These are phyloP conservation scores for Fusarium nanum DNA, from an alignment of 2,329 filamentous ascomycete genomes.

Conservation along the genomic window DNA sequence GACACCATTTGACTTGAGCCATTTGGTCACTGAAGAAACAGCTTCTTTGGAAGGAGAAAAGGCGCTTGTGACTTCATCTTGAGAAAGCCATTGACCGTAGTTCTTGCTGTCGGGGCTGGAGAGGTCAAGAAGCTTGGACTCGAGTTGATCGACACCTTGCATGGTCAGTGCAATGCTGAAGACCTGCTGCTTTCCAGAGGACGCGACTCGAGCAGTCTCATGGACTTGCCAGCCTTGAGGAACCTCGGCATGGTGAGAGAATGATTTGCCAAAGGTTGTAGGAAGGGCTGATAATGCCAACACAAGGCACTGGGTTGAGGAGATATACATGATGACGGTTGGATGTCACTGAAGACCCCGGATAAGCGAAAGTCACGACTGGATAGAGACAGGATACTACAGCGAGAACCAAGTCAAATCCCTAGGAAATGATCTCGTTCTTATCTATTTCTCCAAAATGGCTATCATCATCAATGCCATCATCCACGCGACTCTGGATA, in stretches of 20 bases:
- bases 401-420: not conserved
- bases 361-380: not conserved
- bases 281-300: conserved; percentile 19
- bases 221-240: conserved; percentile 22
- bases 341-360: not conserved
- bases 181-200: conserved; percentile 17
- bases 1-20: conserved; percentile 31
- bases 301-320: conserved; percentile 7
- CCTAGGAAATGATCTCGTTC: not conserved
- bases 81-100: conserved; percentile 30
- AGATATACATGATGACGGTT: conserved; percentile 16
- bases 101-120: conserved; percentile 29
- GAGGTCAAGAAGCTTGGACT: conserved; percentile 30
- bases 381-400: not conserved
- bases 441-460: conserved; percentile 4
- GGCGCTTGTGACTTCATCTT: conserved; percentile 1
- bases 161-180: conserved; percentile 32
- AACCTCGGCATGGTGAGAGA: conserved; percentile 13
- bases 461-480: not conserved
- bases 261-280: conserved; percentile 9
- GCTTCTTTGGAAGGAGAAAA: conserved; percentile 20
- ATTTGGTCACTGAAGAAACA: conserved; percentile 23
- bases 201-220: not conserved
- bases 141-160: conserved; percentile 29
- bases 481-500: conserved; percentile 18